Percentiles rank a stretch among this genome's conserved stretches.
Evolutionary conservation across 139 green algal species (phyloP).

Genomic region (Deuterostichococcus epilithicus): DNA sequence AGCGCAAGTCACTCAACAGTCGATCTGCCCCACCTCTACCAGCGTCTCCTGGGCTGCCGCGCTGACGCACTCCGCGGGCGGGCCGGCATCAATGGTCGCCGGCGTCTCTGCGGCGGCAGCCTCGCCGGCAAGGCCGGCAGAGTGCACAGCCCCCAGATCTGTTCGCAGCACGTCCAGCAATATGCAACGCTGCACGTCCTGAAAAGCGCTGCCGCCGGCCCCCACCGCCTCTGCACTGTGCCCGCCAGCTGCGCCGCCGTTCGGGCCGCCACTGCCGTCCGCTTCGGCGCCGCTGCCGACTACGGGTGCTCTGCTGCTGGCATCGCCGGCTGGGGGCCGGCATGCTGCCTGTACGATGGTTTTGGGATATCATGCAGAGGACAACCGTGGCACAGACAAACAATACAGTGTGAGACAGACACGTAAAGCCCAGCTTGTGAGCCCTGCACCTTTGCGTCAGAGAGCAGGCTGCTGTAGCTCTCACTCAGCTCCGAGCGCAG

Average conservation of each 20-base stretch:
- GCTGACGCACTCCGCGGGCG: constrained; percentile 6
- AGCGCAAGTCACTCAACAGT: too few species aligned
- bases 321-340: constrained; percentile 24
- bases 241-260: constrained; percentile 32
- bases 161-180: constrained; percentile 63
- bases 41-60: constrained; percentile 6
- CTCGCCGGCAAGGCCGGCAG: neutral
- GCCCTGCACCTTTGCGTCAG: constrained; percentile 11
- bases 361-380: neutral
- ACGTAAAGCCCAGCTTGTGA: constrained; percentile 29
- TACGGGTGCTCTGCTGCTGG: neutral
- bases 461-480: constrained; percentile 40
- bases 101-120: neutral
- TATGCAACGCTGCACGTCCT: constrained; percentile 67
- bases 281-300: neutral
- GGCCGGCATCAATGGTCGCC: neutral
- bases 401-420: neutral
- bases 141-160: constrained; percentile 14
- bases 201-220: constrained; percentile 28
- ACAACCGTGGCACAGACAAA: neutral
- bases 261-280: neutral
- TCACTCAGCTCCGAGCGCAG: constrained; percentile 13
- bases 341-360: constrained; percentile 8
- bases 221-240: too few species aligned
- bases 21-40: neutral